Base-by-base conservation (phyloP, 495 filamentous ascomycete species). In the Chaetomium fimeti region DNA sequence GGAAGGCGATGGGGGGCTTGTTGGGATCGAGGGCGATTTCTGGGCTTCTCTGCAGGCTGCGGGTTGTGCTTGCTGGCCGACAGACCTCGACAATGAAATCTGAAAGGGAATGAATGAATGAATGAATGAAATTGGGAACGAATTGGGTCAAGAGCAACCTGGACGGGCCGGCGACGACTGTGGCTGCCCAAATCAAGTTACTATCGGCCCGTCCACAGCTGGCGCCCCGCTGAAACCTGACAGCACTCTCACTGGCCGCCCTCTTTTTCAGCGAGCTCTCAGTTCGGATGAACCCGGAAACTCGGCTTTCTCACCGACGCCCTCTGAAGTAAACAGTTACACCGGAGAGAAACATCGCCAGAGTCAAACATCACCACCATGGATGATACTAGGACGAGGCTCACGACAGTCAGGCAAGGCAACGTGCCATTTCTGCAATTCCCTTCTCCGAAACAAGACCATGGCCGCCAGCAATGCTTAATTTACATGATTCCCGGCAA, bases 401-500 rank as follows among this genome's bases (percentile, higher is more conserved):
- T 28, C 18, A 57, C 60, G 16, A 36, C 22, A 15, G 49, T 60
- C 0, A 53, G 27, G 20, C 15, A 61, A 40, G 29, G 53, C 13
- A 9, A 59, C 3, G 52, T 69, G 0, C 68, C 69, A 0, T 66
- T 28, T 12, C 27, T 70, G 6, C 38, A 60, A 15, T 68, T 62
- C 38, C 69, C 71, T 9, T 71, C 69, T 0, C 18, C 24, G 0
- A n/a, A 57, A 20, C 11, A 38, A 16, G 22, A 57, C 18, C 0
- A 16, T 11, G 40, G 1, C 9, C 68, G 59, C 29, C 67, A 60
- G 29, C 62, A 77, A 20, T 69, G 69, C 45, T 74, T 85, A 56
- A 67, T 84, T 32, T 82, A 74, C 78, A 91, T 95, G 74, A 85
- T 97, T 47, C 81, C 91, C 29, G 93, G 93, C 18, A 97, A 97